phyloP scores from a whole-genome alignment of 352 stramenopile genomes.

The Phytophthora pisi region DNA sequence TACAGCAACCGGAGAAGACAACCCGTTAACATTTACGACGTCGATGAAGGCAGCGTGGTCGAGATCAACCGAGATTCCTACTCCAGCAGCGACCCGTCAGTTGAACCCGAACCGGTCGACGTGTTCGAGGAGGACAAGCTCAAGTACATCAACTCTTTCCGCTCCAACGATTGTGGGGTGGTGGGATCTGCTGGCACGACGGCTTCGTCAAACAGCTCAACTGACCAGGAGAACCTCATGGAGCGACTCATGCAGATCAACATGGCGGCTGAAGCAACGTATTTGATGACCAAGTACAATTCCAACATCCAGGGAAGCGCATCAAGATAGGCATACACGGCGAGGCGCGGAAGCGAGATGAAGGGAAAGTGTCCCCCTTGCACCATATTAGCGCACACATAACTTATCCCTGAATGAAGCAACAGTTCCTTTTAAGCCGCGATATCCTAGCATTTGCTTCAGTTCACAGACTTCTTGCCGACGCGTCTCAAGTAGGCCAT shows the following conservation, averaged over 20 bases:
- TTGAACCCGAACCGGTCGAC: constrained; percentile 38
- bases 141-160: constrained; percentile 73
- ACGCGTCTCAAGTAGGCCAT: constrained; percentile 57
- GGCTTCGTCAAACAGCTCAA: constrained; percentile 22
- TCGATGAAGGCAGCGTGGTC: constrained; percentile 43
- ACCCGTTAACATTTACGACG: constrained; percentile 36
- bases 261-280: constrained; percentile 67
- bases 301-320: constrained; percentile 46
- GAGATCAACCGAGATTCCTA: constrained; percentile 39
- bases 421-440: background rate
- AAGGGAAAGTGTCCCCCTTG: background rate
- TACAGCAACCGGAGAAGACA: constrained; percentile 10
- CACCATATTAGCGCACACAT: constrained; percentile 12
- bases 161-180: constrained; percentile 27
- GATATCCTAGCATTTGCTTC: background rate
- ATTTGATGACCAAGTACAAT: constrained; percentile 79
- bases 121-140: constrained; percentile 61
- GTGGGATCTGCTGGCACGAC: constrained; percentile 11
- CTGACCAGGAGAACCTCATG: constrained; percentile 56
- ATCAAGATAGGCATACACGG: constrained; percentile 16
- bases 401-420: constrained; percentile 5
- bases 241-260: constrained; percentile 71
- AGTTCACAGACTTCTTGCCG: constrained; percentile 46
- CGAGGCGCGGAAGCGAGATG: background rate
- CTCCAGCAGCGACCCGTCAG: constrained; percentile 26